Conservation (phyloP, 805 yeast species). For the Isabelozyma gotoi region DNA sequence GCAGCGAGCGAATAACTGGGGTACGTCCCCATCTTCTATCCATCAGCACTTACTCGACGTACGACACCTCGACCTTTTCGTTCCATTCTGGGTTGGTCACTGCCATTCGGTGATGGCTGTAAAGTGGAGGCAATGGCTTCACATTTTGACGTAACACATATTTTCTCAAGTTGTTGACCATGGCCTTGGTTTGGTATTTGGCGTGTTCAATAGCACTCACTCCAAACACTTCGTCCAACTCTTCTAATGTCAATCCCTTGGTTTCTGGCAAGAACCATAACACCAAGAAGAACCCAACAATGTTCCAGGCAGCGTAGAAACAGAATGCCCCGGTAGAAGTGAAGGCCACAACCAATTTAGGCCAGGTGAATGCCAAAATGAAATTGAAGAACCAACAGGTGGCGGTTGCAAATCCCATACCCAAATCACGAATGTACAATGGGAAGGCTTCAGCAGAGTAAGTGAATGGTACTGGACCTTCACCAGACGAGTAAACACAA, state of each 20-base stretch:
- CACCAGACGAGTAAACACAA: conserved; percentile 76
- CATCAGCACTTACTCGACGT: conserved; percentile 49
- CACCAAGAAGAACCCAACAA: conserved; percentile 66
- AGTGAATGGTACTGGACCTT: conserved; percentile 89
- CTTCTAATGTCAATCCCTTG: conserved; percentile 65
- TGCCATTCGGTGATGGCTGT: conserved; percentile 57
- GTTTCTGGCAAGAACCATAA: conserved; percentile 75
- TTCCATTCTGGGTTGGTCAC: conserved; percentile 63
- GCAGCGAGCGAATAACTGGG: too few species aligned
- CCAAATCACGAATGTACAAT: conserved; percentile 73
- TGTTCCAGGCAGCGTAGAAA: conserved; percentile 85
- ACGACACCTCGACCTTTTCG: conserved; percentile 54
- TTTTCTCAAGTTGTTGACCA: conserved; percentile 45
- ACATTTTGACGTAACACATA: conserved; percentile 46
- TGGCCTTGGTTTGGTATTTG: conserved; percentile 28
- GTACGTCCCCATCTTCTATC: too few species aligned
- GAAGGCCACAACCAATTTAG: conserved; percentile 63
- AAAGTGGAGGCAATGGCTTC: conserved; percentile 53
- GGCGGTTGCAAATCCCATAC: conserved; percentile 78
- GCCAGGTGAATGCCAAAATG: conserved; percentile 75
- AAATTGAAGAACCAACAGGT: conserved; percentile 75
- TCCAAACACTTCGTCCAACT: conserved; percentile 69
- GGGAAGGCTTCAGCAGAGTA: conserved; percentile 85
- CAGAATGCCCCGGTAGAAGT: conserved; percentile 85
- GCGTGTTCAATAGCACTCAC: conserved; percentile 62